A percentile compares a stretch with the other conserved stretches of the same genome.
Conservation (phyloP, 1,139 yeast species). For the Scheffersomyces titani region DNA sequence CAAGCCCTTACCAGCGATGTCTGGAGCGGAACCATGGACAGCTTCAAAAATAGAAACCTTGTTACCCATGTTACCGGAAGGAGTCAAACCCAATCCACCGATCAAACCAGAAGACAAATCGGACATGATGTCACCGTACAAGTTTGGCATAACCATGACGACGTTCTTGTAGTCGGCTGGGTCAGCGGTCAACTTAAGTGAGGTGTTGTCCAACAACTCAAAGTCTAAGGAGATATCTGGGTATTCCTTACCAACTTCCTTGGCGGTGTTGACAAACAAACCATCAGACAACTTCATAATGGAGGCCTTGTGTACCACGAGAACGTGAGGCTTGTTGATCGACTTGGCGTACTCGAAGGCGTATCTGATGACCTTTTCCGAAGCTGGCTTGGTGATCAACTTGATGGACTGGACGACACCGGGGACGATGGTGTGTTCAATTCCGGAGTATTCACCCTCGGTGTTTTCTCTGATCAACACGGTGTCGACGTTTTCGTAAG, state of each 20-base stretch:
- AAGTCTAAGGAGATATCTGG: conserved; percentile 82
- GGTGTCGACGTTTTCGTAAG: conserved; percentile 91
- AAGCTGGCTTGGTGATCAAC: conserved; percentile 93
- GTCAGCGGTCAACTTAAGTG: conserved; percentile 84
- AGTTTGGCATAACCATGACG: conserved; percentile 99
- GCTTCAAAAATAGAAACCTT: conserved; percentile 97
- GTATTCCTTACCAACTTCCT: conserved; percentile 85
- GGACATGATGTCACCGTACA: conserved; percentile 98
- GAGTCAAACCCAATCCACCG: conserved; percentile 98
- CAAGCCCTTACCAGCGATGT: conserved; percentile 95
- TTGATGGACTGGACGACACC: conserved; percentile 98
- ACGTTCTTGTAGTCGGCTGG: conserved; percentile 77
- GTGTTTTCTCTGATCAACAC: conserved; percentile 98
- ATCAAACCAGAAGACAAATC: conserved; percentile 96
- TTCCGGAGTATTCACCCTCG: conserved; percentile 99
- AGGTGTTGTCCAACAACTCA: conserved; percentile 94
- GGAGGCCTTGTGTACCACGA: conserved; percentile 97
- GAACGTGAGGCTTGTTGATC: conserved; percentile 83
- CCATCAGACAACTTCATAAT: conserved; percentile 99
- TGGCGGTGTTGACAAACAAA: conserved; percentile 88
- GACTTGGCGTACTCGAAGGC: conserved; percentile 96
- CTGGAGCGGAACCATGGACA: conserved; percentile 99
- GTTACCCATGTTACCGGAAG: conserved; percentile 99
- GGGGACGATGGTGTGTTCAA: conserved; percentile 96
- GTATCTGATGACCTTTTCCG: conserved; percentile 93